Percentiles rank a stretch among this genome's conserved stretches.
phyloP scores from a whole-genome alignment of 1,284 basidiomycete genomes.

The Leccinum pachyderme region DNA sequence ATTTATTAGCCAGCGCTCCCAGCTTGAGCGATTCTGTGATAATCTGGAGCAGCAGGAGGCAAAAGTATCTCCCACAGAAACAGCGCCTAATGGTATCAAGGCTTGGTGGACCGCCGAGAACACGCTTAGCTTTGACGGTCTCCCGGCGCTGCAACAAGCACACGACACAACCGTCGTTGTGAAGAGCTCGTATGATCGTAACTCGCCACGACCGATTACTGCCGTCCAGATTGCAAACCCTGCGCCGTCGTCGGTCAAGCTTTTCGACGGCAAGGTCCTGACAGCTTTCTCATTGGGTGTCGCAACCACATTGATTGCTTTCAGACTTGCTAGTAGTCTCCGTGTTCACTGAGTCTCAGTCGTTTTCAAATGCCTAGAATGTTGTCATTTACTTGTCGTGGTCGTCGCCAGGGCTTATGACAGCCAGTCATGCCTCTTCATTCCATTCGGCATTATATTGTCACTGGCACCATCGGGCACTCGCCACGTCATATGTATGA shows the following conservation, averaged over 20 bases:
- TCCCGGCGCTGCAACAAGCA: conserved; percentile 39
- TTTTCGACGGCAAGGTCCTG: conserved; percentile 13
- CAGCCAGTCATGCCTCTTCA: neutral
- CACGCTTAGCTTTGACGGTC: conserved; percentile 41
- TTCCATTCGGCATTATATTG: neutral
- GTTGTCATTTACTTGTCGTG: neutral
- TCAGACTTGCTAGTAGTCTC: conserved; percentile 10
- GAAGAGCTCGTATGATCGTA: conserved; percentile 26
- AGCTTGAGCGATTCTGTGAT: conserved; percentile 36
- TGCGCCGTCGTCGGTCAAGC: neutral
- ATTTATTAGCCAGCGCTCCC: conserved; percentile 45
- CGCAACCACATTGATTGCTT: conserved; percentile 9
- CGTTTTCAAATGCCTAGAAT: neutral
- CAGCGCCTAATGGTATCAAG: conserved; percentile 37
- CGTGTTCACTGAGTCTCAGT: conserved; percentile 8
- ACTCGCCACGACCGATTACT: conserved; percentile 7
- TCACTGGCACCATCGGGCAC: neutral
- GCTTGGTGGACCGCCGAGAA: conserved; percentile 46
- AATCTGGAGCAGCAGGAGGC: conserved; percentile 21
- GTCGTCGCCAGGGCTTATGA: neutral
- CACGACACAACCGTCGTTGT: conserved; percentile 17
- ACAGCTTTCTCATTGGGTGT: conserved; percentile 29
- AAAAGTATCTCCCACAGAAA: conserved; percentile 10
- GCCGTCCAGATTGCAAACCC: neutral
- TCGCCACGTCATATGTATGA: neutral